Evolutionary conservation across 2,329 filamentous ascomycete species (phyloP).

Genomic region (Talaromyces verruculosus): DNA sequence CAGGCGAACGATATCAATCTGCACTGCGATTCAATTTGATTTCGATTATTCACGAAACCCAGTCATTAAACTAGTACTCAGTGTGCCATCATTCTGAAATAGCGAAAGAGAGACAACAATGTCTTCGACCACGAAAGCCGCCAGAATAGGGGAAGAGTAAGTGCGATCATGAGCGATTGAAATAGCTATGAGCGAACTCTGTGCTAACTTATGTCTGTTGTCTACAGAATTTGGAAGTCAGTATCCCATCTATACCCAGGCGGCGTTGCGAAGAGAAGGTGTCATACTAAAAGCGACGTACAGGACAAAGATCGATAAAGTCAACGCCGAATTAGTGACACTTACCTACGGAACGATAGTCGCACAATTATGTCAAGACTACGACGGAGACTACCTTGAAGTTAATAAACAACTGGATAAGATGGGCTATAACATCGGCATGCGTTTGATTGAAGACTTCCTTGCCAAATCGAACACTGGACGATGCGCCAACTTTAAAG

Average conservation of each 20-base stretch:
- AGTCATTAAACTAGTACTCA: neutral
- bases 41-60: neutral
- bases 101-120: constrained; percentile 25
- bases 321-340: constrained; percentile 95
- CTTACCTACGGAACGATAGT: constrained; percentile 98
- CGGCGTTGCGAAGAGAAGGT: neutral
- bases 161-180: constrained; percentile 35
- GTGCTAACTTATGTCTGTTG: neutral
- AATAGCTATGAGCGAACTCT: neutral
- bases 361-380: constrained; percentile 93
- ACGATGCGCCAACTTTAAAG: constrained; percentile 86
- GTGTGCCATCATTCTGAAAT: neutral
- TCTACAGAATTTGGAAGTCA: constrained; percentile 87
- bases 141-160: constrained; percentile 73
- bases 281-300: neutral
- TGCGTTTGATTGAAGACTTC: constrained; percentile 95
- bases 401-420: constrained; percentile 98
- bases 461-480: constrained; percentile 91
- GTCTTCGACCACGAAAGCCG: constrained; percentile 64
- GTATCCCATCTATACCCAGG: constrained; percentile 37
- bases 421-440: constrained; percentile 98
- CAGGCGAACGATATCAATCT: neutral
- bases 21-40: neutral
- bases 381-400: constrained; percentile 87
- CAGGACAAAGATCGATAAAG: constrained; percentile 93